Evolutionary conservation across 2,329 filamentous ascomycete species (phyloP).

Genomic region (Trichophyton schoenleinii): DNA sequence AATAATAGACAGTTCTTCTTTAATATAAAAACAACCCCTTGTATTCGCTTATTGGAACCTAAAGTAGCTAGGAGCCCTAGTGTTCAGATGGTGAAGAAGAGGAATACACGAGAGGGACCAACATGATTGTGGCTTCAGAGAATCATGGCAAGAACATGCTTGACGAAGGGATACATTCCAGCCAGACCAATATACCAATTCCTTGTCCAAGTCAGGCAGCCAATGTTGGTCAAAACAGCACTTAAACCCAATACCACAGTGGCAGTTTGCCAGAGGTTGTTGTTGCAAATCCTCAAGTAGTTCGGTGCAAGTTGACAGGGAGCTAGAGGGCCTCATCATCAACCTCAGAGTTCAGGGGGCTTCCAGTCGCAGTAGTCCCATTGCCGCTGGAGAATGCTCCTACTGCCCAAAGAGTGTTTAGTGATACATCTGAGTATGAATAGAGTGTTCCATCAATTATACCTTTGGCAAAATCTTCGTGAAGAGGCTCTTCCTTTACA

Average conservation of each 20-base stretch:
- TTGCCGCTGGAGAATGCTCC: neutral
- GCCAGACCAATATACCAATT: neutral
- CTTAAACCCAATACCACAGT: neutral
- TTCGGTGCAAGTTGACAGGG: neutral
- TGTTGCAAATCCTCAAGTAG: neutral
- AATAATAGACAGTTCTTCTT: neutral
- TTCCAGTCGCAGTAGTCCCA: neutral
- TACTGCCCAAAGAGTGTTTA: neutral
- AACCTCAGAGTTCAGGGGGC: neutral
- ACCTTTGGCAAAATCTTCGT: slow-evolving; percentile 8
- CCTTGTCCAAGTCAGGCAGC: neutral
- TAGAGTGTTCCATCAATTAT: slow-evolving; percentile 13
- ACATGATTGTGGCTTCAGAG: neutral
- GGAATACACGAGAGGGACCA: too few species aligned
- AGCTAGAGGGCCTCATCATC: neutral
- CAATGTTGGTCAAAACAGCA: neutral
- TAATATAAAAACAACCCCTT: neutral
- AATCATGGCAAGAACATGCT: neutral
- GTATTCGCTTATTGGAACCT: neutral
- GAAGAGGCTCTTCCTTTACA: neutral
- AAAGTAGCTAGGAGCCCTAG: neutral
- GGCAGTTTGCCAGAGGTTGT: neutral
- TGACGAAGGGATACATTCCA: neutral
- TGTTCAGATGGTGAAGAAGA: neutral
- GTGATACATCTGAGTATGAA: neutral